These are phyloP conservation scores for Flammula alnicola DNA, from an alignment of 1,284 basidiomycete species.

Conservation along the genomic window DNA sequence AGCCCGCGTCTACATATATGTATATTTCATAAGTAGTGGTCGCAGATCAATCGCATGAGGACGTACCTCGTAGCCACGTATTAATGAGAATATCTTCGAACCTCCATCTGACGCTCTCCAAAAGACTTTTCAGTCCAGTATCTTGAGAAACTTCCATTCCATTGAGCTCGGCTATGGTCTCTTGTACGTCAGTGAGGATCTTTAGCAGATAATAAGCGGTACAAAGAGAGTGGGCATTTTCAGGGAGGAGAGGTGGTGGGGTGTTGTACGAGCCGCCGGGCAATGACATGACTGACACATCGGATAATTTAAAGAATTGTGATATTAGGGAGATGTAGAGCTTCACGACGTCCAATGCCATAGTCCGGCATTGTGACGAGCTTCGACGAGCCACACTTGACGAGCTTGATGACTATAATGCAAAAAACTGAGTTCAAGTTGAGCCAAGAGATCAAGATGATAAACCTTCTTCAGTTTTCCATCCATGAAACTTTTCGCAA, in stretches of 20 bases:
- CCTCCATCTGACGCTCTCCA: conserved; percentile 87
- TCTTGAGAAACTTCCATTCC: conserved; percentile 84
- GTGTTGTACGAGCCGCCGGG: conserved; percentile 30
- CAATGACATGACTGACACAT: conserved; percentile 43
- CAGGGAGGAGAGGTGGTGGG: conserved; percentile 70
- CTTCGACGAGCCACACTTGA: conserved; percentile 62
- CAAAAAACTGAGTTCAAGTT: conserved; percentile 8
- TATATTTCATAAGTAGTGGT: conserved; percentile 3
- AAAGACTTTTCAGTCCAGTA: conserved; percentile 71
- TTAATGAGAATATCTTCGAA: conserved; percentile 84
- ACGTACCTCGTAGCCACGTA: conserved; percentile 81
- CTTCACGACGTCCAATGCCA: conserved; percentile 91
- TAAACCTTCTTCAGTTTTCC: conserved; percentile 87
- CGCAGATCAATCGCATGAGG: conserved; percentile 12
- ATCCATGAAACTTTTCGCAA: conserved; percentile 89
- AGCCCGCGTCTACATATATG: conserved; percentile 69
- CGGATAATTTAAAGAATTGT: conserved; percentile 89
- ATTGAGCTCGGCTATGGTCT: conserved; percentile 83
- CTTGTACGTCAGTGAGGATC: conserved; percentile 84
- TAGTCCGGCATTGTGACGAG: conserved; percentile 83
- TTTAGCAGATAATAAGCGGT: conserved; percentile 83
- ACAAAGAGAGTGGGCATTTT: conserved; percentile 80
- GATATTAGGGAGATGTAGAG: conserved; percentile 88
- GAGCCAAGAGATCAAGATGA: conserved; percentile 11
- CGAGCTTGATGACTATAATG: conserved; percentile 31